These are phyloP conservation scores for Chaetomium sp. DNA, from an alignment of 2,329 filamentous ascomycete genomes.

Conservation along the genomic window DNA sequence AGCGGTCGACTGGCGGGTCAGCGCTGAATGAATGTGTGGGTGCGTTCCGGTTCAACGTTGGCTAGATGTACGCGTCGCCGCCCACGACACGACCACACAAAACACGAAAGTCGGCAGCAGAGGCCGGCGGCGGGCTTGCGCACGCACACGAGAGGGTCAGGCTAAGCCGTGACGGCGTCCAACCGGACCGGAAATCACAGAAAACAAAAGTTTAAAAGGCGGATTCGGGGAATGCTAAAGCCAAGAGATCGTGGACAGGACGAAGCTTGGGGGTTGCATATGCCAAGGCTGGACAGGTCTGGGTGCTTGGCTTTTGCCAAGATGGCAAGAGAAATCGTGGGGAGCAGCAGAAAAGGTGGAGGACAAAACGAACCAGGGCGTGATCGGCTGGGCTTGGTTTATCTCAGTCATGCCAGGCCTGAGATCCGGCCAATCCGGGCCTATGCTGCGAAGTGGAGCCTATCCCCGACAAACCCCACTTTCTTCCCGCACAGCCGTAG, in stretches of 20 bases:
- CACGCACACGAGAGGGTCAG: neutral
- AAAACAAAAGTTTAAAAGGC: constrained; percentile 5
- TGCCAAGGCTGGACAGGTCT: constrained; percentile 27
- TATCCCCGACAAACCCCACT: no score
- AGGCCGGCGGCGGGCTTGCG: neutral
- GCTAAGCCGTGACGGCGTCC: constrained; percentile 10
- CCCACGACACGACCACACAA: constrained; percentile 5
- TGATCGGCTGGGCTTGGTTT: neutral
- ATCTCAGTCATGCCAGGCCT: constrained; percentile 6
- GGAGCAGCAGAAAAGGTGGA: constrained; percentile 6
- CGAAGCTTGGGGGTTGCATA: constrained; percentile 25
- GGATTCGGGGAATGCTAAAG: constrained; percentile 8
- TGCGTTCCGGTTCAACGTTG: neutral
- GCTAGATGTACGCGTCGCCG: constrained; percentile 8
- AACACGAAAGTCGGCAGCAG: neutral
- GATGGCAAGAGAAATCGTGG: constrained; percentile 20
- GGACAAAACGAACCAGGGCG: constrained; percentile 9
- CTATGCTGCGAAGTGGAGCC: no score
- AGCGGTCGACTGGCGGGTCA: neutral
- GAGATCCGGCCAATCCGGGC: neutral
- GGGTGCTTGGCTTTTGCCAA: constrained; percentile 25
- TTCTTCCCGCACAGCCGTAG: no score
- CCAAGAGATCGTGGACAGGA: constrained; percentile 24
- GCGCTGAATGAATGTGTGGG: neutral
- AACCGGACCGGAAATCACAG: constrained; percentile 10